Evolutionary conservation across 1,284 basidiomycete genomes (phyloP), one percentile per base, ranked within the genome.

Genomic region (Puccinia hordei): DNA sequence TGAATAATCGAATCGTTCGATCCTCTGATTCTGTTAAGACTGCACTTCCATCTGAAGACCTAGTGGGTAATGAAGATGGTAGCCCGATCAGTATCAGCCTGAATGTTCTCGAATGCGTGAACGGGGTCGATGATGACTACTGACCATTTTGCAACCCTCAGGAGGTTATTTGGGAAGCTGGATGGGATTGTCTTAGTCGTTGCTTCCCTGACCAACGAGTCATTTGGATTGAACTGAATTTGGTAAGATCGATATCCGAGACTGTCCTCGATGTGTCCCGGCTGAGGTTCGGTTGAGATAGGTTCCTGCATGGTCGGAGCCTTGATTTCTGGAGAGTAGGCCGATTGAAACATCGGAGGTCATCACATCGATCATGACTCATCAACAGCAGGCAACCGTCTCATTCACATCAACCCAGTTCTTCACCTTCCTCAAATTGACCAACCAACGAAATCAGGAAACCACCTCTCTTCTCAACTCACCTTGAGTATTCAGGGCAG

Each of bases 11-110:
- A 53, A 80, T 51, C 30, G 59, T 53, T 35, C 78, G 68, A 65
- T 80, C 78, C 41, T 80, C 78, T n/a, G 78, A 69, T 73, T 80
- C 69, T 35, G 69, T 73, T 24, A 80, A 55, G 68, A 80, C 72
- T 49, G 78, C 53, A 41, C 51, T 49, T 35, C 69, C 78, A 53
- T 80, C 78, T 61, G 78, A 63, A 17, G 69, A 80, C 78, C 78
- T 80, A n/a, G n/a, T n/a, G 59, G 17, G 30, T 24, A 10, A 65
- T 46, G 38, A 15, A 22, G n/a, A 46, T 27, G 13, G 38, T 13
- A 57, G n/a, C 13, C 13, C 22, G 30, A 22, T 41, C 1, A 51
- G 46, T 57, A 44, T 41, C 13, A 49, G 46, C 57, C 1, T 68
- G 44, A 22, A 12, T 55, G 10, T 38, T 44, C 0, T 30, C 17